Evolutionary conservation across 1,139 yeast species (phyloP).

Genomic region (Saccharomyces hybrid): DNA sequence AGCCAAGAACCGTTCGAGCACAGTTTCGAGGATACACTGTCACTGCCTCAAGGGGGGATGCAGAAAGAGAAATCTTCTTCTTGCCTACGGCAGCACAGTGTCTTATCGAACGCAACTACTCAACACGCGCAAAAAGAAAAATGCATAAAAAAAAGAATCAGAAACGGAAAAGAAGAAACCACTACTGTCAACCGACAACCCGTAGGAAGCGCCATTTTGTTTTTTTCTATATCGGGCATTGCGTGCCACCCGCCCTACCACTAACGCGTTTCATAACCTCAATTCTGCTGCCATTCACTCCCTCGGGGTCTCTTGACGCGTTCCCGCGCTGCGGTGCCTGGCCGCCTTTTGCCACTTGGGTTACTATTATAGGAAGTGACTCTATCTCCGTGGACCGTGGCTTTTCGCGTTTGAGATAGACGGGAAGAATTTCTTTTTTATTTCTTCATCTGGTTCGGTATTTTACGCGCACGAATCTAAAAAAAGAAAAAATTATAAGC

Average conservation of each 20-base stretch:
- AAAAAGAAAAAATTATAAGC: background rate
- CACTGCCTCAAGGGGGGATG: background rate
- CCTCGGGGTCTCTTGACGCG: background rate
- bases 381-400: background rate
- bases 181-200: background rate
- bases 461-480: background rate
- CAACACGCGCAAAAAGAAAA: background rate
- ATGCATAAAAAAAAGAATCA: background rate
- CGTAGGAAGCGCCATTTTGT: background rate
- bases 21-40: background rate
- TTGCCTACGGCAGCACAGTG: background rate
- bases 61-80: background rate
- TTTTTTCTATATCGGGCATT: background rate
- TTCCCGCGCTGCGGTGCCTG: background rate
- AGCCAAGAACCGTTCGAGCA: background rate
- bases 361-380: background rate
- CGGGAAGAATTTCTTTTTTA: background rate
- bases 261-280: background rate
- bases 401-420: background rate
- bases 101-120: background rate
- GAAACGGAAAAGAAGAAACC: background rate
- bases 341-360: background rate
- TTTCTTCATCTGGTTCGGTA: background rate
- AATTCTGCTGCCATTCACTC: background rate
- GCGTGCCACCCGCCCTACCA: background rate